These are phyloP conservation scores for Colletotrichum lupini DNA, from an alignment of 2,329 filamentous ascomycete species.

Conservation along the genomic window DNA sequence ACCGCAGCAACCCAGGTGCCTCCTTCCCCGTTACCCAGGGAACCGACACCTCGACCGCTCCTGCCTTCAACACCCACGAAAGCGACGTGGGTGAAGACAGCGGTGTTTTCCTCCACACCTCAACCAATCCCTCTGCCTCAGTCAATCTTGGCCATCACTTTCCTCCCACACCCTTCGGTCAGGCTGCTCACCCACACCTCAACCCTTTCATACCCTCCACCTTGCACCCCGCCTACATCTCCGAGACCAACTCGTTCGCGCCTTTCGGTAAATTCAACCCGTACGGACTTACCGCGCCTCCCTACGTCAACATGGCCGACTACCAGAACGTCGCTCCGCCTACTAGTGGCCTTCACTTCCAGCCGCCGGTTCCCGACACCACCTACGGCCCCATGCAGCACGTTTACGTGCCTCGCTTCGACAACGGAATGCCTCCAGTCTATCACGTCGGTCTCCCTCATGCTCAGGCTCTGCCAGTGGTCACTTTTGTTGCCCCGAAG, in stretches of 20 bases:
- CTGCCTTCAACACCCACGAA: conserved; percentile 15
- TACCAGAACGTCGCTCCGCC: conserved; percentile 57
- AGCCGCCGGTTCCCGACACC: conserved; percentile 69
- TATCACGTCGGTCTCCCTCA: conserved; percentile 47
- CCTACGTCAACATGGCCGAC: conserved; percentile 47
- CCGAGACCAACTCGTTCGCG: conserved; percentile 22
- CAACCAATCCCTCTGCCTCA: conserved; percentile 32
- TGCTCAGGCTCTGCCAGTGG: conserved; percentile 42
- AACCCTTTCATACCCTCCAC: conserved; percentile 35
- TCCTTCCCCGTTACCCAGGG: conserved; percentile 21
- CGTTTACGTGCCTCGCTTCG: conserved; percentile 65
- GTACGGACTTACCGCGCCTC: conserved; percentile 32
- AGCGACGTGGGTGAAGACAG: background rate
- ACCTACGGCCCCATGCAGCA: conserved; percentile 66
- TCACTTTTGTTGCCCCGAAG: conserved; percentile 11
- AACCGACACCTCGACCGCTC: conserved; percentile 9
- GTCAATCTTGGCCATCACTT: conserved; percentile 17
- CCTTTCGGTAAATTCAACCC: conserved; percentile 31
- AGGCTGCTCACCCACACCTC: conserved; percentile 28
- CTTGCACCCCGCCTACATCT: conserved; percentile 21
- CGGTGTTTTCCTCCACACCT: conserved; percentile 24
- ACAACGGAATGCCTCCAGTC: conserved; percentile 46
- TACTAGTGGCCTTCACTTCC: conserved; percentile 60
- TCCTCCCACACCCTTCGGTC: conserved; percentile 9
- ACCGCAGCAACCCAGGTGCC: background rate